phyloP scores from a whole-genome alignment of 768 basidiomycete species.

The Russula sp. region DNA sequence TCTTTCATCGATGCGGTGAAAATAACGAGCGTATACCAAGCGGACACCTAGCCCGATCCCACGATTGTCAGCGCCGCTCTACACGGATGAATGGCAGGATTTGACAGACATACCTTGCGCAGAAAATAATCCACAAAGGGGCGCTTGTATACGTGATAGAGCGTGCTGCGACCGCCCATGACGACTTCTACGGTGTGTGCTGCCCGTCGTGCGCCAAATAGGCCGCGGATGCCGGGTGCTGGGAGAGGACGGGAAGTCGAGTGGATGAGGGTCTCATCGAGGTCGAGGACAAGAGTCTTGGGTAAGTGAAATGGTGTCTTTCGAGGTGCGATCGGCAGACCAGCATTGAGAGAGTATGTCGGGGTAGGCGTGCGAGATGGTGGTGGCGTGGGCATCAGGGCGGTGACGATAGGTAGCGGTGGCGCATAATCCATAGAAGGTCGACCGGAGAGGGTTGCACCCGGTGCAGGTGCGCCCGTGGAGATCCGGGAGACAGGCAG shows the following conservation, averaged over 20 bases:
- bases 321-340: constrained; percentile 50
- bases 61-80: neutral
- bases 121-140: constrained; percentile 96
- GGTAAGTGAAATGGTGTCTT: constrained; percentile 75
- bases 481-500: constrained; percentile 2
- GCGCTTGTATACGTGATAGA: constrained; percentile 98
- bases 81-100: too few relatives aligned
- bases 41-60: constrained; percentile 67
- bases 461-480: constrained; percentile 11
- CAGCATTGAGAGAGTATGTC: constrained; percentile 42
- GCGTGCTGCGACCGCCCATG: constrained; percentile 78
- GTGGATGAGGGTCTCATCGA: constrained; percentile 98
- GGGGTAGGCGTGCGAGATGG: constrained; percentile 32
- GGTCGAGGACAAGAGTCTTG: constrained; percentile 94
- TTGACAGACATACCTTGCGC: constrained; percentile 58
- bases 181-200: constrained; percentile 92
- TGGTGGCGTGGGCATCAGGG: constrained; percentile 24
- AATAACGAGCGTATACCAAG: constrained; percentile 98
- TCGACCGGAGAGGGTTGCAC: neutral
- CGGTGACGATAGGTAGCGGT: neutral
- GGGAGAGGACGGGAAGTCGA: constrained; percentile 82
- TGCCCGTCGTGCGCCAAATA: constrained; percentile 48
- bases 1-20: constrained; percentile 99
- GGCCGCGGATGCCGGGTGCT: constrained; percentile 49
- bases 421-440: neutral